Conservation (phyloP, 2,329 filamentous ascomycete genomes). For the Metarhizium sp. region DNA sequence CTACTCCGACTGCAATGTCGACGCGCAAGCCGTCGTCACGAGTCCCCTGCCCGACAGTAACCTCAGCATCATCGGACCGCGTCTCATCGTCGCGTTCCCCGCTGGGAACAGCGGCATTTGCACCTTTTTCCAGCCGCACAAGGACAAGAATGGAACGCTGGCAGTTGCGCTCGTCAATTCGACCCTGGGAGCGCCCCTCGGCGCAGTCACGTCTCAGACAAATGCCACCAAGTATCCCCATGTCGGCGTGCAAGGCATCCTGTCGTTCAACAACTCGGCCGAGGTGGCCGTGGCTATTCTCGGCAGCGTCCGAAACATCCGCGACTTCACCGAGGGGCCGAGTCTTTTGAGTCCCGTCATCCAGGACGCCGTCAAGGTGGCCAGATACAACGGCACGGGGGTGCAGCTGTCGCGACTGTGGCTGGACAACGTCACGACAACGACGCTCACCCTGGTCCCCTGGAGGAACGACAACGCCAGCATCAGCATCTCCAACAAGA, state of each 20-base stretch:
- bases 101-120: constrained; percentile 52
- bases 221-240: constrained; percentile 23
- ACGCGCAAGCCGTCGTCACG: constrained; percentile 51
- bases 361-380: constrained; percentile 42
- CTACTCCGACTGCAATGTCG: constrained; percentile 52
- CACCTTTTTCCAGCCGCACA: too few species aligned
- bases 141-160: too few species aligned
- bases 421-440: constrained; percentile 53
- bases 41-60: constrained; percentile 44
- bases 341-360: constrained; percentile 41
- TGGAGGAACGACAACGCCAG: constrained; percentile 15
- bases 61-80: constrained; percentile 43
- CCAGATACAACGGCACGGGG: constrained; percentile 28
- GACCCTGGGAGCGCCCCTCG: too few species aligned
- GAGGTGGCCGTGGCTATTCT: constrained; percentile 45
- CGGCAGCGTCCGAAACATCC: constrained; percentile 53
- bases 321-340: constrained; percentile 52
- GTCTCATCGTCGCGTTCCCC: constrained; percentile 55
- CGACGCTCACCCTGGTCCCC: constrained; percentile 38
- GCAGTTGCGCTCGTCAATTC: too few species aligned
- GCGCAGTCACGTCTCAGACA: constrained; percentile 19
- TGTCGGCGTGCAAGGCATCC: constrained; percentile 42
- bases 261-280: constrained; percentile 50
- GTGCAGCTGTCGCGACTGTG: constrained; percentile 43
- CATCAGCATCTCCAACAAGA: constrained; percentile 31